A percentile compares a stretch with the other conserved stretches of the same genome.
Conservation (phyloP, 1,284 basidiomycete genomes). For the Coniferiporia weirii region DNA sequence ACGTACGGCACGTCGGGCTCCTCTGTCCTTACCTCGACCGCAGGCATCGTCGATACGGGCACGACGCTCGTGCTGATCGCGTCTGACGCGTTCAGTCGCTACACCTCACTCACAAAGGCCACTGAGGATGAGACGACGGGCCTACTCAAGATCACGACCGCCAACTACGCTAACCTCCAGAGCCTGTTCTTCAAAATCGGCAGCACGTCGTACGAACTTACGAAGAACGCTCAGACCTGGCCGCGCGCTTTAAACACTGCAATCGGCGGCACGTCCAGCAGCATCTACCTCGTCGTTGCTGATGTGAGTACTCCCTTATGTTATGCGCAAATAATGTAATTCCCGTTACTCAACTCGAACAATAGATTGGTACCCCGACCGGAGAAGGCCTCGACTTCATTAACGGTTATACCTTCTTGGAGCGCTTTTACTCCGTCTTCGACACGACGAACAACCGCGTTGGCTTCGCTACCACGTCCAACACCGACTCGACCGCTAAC, state of each 20-base stretch:
- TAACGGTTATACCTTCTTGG: constrained; percentile 19
- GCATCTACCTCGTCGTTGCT: constrained; percentile 18
- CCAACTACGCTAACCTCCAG: constrained; percentile 16
- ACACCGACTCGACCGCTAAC: constrained; percentile 11
- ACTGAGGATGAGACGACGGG: constrained; percentile 17
- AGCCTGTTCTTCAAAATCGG: constrained; percentile 19
- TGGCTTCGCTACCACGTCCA: constrained; percentile 18
- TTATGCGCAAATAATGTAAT: background rate
- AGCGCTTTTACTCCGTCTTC: constrained; percentile 20
- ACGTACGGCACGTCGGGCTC: constrained; percentile 10
- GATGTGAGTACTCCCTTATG: constrained; percentile 1
- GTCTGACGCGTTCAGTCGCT: constrained; percentile 9
- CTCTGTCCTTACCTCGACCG: background rate
- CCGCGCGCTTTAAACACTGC: constrained; percentile 15
- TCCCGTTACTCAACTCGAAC: background rate
- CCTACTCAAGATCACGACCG: constrained; percentile 13
- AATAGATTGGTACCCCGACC: constrained; percentile 4
- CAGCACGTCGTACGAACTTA: constrained; percentile 18
- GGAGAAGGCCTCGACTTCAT: constrained; percentile 17
- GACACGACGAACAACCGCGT: constrained; percentile 19
- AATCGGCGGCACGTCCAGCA: constrained; percentile 15
- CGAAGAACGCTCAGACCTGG: constrained; percentile 20
- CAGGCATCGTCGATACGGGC: constrained; percentile 11
- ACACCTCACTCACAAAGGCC: constrained; percentile 7
- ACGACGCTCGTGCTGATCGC: constrained; percentile 17